Evolutionary conservation across 345 rosid genomes (phyloP), one percentile per base, ranked within the genome.

Genomic region (Cochlearia excelsa): DNA sequence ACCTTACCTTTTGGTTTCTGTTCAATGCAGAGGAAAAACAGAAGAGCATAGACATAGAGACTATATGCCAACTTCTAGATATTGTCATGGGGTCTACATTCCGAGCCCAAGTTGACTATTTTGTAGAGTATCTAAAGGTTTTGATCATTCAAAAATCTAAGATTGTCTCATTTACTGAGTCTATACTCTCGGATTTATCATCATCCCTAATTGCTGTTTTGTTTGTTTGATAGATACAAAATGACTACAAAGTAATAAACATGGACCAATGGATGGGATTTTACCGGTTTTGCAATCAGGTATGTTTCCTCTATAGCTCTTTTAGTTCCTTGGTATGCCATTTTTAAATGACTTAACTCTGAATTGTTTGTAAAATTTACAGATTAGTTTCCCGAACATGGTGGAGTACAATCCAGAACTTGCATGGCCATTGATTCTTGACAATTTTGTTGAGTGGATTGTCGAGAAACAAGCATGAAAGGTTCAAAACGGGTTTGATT

Each of bases 391-490:
- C 82, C 97, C 99, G 1, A 97, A 85, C 27, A 69, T 87, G 54
- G 45, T 60, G 45, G 78, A 87, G 65, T 93, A 93, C 33, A 79
- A 93, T 77, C 94, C 97, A 29, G 81, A 80, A 68, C 99, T 89
- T 23, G 97, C 99, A 9, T 93, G 99, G 99, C 99, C 99, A 3
- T 74, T 93, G 84, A 57, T 93, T 70, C 83, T 93, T 74, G 99
- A 93, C 81, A 93, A 89, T 77, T 93, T 93, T 77, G 99, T 93
- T 56, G 99, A 89, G 63, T 93, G 99, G 99, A 84, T 93, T 79
- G 80, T 79, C 53, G 92, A 69, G 28, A 89, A 87, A 70, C 84
- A 78, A 72, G 67, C 80, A 44, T 93, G 63, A 77, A 67, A 49
- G 53, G 59, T 55, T 8, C 9, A 37, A 46, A 43, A 31, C 56